Conservation (phyloP, 495 filamentous ascomycete species). For the Podospora anserina region DNA sequence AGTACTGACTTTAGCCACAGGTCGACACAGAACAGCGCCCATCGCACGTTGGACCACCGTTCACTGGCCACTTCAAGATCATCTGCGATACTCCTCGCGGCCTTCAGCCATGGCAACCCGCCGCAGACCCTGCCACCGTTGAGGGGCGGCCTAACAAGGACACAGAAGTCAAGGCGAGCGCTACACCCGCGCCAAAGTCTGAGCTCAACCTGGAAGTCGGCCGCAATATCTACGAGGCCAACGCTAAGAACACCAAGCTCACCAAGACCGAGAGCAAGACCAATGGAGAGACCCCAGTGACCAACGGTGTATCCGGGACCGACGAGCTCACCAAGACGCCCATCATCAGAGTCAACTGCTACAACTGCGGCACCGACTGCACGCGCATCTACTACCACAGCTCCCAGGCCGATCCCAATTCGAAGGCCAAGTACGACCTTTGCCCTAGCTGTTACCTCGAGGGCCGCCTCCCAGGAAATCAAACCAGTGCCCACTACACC, state of each 20-base stretch:
- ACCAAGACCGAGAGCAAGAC: slow-evolving; percentile 50
- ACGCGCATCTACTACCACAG: slow-evolving; percentile 89
- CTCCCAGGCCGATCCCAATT: slow-evolving; percentile 53
- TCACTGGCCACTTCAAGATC: slow-evolving; percentile 94
- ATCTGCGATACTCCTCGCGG: slow-evolving; percentile 93
- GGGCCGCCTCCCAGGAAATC: slow-evolving; percentile 70
- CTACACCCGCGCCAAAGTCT: slow-evolving; percentile 64
- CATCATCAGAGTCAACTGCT: slow-evolving; percentile 64
- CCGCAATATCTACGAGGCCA: slow-evolving; percentile 92
- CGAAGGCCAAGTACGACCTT: slow-evolving; percentile 72
- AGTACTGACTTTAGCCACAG: slow-evolving; percentile 47
- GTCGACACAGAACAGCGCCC: slow-evolving; percentile 93
- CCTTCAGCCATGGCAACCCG: slow-evolving; percentile 90
- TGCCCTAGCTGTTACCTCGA: slow-evolving; percentile 89
- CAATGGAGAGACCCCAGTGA: slow-evolving; percentile 66
- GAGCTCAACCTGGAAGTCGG: slow-evolving; percentile 86
- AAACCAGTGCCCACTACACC: slow-evolving; percentile 70
- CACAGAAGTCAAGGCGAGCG: slow-evolving; percentile 65
- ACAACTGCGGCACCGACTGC: slow-evolving; percentile 89
- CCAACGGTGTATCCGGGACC: slow-evolving; percentile 54
- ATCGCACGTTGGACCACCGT: slow-evolving; percentile 92
- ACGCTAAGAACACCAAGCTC: slow-evolving; percentile 78
- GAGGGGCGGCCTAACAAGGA: slow-evolving; percentile 70
- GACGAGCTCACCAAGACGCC: slow-evolving; percentile 59
- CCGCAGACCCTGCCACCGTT: slow-evolving; percentile 63